Percentiles rank a stretch among this genome's conserved stretches.
These are phyloP conservation scores for Diplotaxis tenuifolia DNA, from an alignment of 345 rosid species.

Conservation along the genomic window DNA sequence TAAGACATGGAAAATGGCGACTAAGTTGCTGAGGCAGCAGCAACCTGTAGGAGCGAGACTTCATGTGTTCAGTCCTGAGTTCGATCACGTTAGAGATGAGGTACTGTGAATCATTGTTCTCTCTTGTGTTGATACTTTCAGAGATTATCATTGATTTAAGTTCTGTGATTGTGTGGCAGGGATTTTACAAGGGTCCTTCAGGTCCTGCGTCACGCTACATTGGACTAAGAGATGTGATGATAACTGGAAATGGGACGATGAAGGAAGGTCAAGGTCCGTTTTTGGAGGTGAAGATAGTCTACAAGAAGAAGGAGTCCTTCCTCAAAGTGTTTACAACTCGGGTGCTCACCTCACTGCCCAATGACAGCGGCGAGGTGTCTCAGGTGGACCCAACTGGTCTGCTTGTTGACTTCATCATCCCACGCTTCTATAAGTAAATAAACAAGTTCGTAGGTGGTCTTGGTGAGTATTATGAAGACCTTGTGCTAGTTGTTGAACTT, in stretches of 20 bases:
- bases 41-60: constrained; percentile 26
- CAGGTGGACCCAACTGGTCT: constrained; percentile 17
- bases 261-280: neutral
- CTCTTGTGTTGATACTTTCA: no score
- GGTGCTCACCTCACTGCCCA: neutral
- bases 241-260: neutral
- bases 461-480: neutral
- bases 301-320: constrained; percentile 13
- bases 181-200: constrained; percentile 2
- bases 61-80: constrained; percentile 17
- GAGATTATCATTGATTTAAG: no score
- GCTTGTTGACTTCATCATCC: constrained; percentile 18
- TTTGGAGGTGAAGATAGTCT: constrained; percentile 1
- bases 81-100: constrained; percentile 20
- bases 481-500: no score
- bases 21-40: neutral
- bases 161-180: constrained; percentile 20
- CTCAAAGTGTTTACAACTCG: neutral
- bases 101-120: no score
- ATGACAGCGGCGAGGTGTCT: neutral
- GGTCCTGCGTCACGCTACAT: constrained; percentile 14
- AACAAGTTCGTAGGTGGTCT: neutral
- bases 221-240: constrained; percentile 19
- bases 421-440: neutral
- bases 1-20: neutral